phyloP scores from a whole-genome alignment of 192 early-diverging fungal genomes.

The Coemansia sp. region DNA sequence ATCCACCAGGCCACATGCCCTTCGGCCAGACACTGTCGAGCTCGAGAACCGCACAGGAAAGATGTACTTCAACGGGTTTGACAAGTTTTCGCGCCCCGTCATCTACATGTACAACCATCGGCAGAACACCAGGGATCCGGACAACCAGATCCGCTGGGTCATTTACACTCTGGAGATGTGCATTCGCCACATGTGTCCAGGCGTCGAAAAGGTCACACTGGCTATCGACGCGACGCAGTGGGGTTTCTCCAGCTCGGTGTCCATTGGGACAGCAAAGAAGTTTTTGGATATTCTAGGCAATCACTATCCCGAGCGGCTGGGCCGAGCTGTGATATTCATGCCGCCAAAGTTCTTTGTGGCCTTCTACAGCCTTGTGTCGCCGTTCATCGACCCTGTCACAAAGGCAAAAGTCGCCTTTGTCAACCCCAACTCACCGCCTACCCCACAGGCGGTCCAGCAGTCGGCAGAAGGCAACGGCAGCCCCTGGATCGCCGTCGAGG shows the following conservation, averaged over 20 bases:
- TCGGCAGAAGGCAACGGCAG: constrained; percentile 17
- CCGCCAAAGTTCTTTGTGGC: constrained; percentile 85
- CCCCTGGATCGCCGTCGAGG: constrained; percentile 46
- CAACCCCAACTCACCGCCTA: constrained; percentile 57
- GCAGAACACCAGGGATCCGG: constrained; percentile 76
- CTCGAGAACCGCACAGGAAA: constrained; percentile 80
- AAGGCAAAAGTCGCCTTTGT: constrained; percentile 84
- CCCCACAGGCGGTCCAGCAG: constrained; percentile 5
- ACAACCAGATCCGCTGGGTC: constrained; percentile 75
- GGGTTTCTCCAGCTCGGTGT: constrained; percentile 65
- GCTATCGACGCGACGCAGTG: constrained; percentile 80
- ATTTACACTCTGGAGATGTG: constrained; percentile 80
- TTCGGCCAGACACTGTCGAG: constrained; percentile 73
- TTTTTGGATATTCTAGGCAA: constrained; percentile 78
- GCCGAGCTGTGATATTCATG: constrained; percentile 68
- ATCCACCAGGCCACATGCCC: constrained; percentile 64
- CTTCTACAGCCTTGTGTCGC: constrained; percentile 79
- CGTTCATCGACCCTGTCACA: constrained; percentile 92
- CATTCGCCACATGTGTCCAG: constrained; percentile 66
- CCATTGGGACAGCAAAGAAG: constrained; percentile 71
- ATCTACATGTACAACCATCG: constrained; percentile 74
- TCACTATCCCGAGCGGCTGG: constrained; percentile 90
- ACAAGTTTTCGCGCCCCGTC: constrained; percentile 70
- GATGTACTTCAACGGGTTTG: constrained; percentile 81
- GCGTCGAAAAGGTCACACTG: constrained; percentile 75